Evolutionary conservation across 495 filamentous ascomycete genomes (phyloP), one percentile per base, ranked within the genome.

Genomic region (Aspergillus homomorphus): DNA sequence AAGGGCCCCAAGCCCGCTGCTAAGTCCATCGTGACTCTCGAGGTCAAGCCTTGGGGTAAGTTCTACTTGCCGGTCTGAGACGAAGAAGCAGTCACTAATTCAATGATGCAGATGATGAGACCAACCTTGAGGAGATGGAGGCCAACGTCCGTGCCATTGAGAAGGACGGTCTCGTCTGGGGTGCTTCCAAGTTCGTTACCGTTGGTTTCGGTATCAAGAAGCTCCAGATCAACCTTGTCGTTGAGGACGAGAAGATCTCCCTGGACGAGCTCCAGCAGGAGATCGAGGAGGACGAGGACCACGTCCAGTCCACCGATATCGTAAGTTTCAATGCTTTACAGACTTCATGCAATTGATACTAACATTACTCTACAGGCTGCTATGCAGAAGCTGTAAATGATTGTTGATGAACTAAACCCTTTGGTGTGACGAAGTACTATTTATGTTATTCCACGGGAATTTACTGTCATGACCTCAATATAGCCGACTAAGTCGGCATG

Each of bases 201-300:
- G 88, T 98, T 60, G 86, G 91, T 69, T 98, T 92, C 84, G 95
- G 95, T 79, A 96, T 98, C 82, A 96, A 94, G 87, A 98, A 98
- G 86, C 85, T 98, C 61, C 95, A 98, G 84, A 95, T 98, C 84
- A 98, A 89, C 85, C 73, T 97, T 60, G 92, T 98, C 63, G 82
- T 98, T 62, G 94, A 98, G 82, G 94, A 98, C 71, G 94, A 98
- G 55, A 98, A 98, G 82, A 73, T 98, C 69, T 92, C 90, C 55
- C 73, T 88, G 59, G 86, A 90, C 56, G 93, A 97, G 51, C 85
- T 98, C 68, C 87, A 97, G 82, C 82, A 84, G 62, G 66, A 89
- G 77, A 95, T 98, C 69, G 87, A 88, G 75, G 89, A 82, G 60
- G 87, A 92, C 67, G 94, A 98, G 83, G 94, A 98, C 77, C 89